Conservation (phyloP, 2,329 filamentous ascomycete species). For the Pseudogymnoascus sp. region DNA sequence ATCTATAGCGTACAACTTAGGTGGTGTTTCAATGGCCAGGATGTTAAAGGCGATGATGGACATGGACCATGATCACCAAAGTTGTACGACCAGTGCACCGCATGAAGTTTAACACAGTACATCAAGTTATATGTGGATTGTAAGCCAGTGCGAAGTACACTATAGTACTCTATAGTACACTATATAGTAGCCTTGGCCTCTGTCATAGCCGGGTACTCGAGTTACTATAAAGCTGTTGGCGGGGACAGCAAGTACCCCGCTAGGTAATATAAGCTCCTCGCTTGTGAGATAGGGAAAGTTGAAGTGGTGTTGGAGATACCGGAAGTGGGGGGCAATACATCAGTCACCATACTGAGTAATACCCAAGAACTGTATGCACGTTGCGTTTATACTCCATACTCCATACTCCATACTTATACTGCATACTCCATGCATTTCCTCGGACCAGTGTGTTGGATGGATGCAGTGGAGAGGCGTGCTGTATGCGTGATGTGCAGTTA, state of each 20-base stretch:
- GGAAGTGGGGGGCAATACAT: constrained; percentile 4
- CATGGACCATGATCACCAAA: neutral
- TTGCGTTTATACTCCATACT: neutral
- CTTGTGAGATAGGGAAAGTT: constrained; percentile 5
- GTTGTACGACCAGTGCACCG: neutral
- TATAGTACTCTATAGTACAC: neutral
- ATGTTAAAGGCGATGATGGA: neutral
- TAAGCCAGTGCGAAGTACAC: neutral
- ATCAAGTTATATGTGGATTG: neutral
- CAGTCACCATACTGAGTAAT: constrained; percentile 7
- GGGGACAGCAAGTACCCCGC: neutral
- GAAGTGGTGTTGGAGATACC: neutral
- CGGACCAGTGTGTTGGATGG: neutral
- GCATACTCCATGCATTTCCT: neutral
- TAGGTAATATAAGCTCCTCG: constrained; percentile 6
- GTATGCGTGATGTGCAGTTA: neutral
- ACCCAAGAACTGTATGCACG: neutral
- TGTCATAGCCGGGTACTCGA: neutral
- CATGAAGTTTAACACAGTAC: neutral
- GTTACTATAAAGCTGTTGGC: neutral
- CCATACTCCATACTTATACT: no score
- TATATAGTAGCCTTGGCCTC: neutral
- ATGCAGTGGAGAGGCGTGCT: neutral
- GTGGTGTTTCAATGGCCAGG: neutral
- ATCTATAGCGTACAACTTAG: neutral